Percentiles rank a stretch among this genome's conserved stretches.
These are phyloP conservation scores for Penicillium flavigenum DNA, from an alignment of 495 filamentous ascomycete genomes.

Conservation along the genomic window DNA sequence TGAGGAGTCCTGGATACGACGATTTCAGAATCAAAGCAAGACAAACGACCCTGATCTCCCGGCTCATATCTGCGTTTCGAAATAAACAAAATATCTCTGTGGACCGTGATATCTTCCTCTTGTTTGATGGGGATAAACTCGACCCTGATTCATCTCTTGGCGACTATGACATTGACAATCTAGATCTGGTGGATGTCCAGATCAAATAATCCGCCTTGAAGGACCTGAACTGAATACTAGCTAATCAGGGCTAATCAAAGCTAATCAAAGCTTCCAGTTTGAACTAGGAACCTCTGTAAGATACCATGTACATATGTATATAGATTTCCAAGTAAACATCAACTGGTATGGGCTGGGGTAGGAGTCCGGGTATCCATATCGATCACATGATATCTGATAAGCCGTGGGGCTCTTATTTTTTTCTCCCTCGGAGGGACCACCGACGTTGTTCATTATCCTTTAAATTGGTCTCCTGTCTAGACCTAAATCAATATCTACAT, in stretches of 20 bases:
- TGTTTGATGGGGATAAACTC: conserved; percentile 80
- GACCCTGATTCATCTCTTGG: conserved; percentile 58
- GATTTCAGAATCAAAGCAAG: conserved; percentile 61
- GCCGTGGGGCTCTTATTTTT: conserved; percentile 18
- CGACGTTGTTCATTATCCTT: not conserved
- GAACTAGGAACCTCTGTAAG: too few relatives aligned
- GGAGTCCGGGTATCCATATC: conserved; percentile 2
- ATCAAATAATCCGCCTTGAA: conserved; percentile 42
- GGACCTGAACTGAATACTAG: not conserved
- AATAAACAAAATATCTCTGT: conserved; percentile 41
- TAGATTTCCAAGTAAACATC: too few relatives aligned
- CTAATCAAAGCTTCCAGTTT: not conserved
- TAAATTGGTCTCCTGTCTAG: not conserved
- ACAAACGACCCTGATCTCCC: conserved; percentile 54
- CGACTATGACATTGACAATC: conserved; percentile 74
- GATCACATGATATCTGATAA: conserved; percentile 23
- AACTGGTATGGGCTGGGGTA: not conserved
- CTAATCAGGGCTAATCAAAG: conserved; percentile 2
- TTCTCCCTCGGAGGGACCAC: conserved; percentile 9
- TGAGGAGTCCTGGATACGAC: conserved; percentile 55
- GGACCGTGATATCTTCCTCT: conserved; percentile 57
- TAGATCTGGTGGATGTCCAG: conserved; percentile 76
- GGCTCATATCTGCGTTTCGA: conserved; percentile 55
- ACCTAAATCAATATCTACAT: not conserved
- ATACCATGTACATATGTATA: too few relatives aligned